Base-by-base conservation (phyloP, 2,329 filamentous ascomycete species). In the Zasmidium cellare region DNA sequence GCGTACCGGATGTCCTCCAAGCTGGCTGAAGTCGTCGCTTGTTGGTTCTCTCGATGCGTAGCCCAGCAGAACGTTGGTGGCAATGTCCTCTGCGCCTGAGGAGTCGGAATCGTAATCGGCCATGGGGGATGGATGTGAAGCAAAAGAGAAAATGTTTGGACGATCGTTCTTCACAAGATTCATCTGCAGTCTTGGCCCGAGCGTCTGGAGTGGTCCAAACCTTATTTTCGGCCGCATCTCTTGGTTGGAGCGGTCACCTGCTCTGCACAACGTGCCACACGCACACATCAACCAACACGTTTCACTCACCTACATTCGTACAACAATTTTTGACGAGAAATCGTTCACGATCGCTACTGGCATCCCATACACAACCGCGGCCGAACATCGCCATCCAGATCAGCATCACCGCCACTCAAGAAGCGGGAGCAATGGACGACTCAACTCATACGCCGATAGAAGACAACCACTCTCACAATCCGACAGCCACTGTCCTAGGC, bases 1-100 rank as follows among this genome's bases (percentile, higher is more conserved):
- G 78, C 87, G 67, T 87, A 97, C 93, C 53, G 94, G 91, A 68
- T 80, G 82, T 55, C 94, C 94, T 65, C 94, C 94, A 11, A 99
- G 80, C 65, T 93, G 90, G 74, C 91, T 97, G 70, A 96, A 88
- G 12, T 84, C 83, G 74, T 99, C 93, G 62, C 91, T 87, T 55
- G 87, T 88, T 14, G 86, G 78, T 55, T 96, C 90, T 71, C 87
- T 86, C 1, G 90, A 89, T 2, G 91, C 90, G 74, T 96, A 99
- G 3, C 94, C 94, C 12, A 99, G 83, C 1, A 97, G 84, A 1
- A 97, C 92, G 65, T 89, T 91, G 6, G 94, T 97, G 73, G 91
- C 88, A 18, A 87, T 88, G 61, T 86, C 91, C 48, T 85, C 83
- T 38, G 80, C 78, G 24, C 81, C 86, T 0, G 90, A 93, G 1